Evolutionary conservation across 2,329 filamentous ascomycete genomes (phyloP), one percentile per base, ranked within the genome.

Genomic region (Cercospora sojina): DNA sequence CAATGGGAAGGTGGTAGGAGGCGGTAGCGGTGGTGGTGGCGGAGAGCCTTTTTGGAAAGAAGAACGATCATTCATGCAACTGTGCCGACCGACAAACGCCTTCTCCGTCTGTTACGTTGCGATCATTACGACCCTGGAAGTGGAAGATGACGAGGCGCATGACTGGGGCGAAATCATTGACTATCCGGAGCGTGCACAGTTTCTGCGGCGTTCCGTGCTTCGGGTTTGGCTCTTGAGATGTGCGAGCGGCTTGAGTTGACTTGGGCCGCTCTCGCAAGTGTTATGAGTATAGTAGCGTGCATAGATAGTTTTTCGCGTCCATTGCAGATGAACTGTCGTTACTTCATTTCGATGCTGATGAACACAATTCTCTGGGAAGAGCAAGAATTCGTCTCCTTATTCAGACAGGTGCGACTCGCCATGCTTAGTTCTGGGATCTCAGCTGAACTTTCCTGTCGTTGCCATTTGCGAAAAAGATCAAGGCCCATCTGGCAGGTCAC

Each of bases 61-160:
- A 32, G 31, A n/a, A 41, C 35, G 51, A 56, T 56, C 29, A 56
- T 56, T 56, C 25, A 56, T 56, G 51, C 51, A 56, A 56, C 25
- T 32, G 25, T 56, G 9, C 29, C 43, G 20, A 13, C 43, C 43
- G 43, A 49, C 43, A 49, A 23, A 49, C 43, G 20, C 43, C 18
- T 16, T 49, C n/a, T 49, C 43, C 13, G 43, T 49, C 43, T 49
- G 20, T 49, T 23, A 23, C 20, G 43, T 49, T 49, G 43, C 43
- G 43, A 49, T 49, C 43, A 49, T 49, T 49, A 49, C 20, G 43
- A 49, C 23, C 35, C 35, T 49, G 18, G 43, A 23, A 49, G 43
- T 49, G 43, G 20, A 49, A 25, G 43, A 23, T 49, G 43, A 49
- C 43, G 43, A 49, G 43, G 43, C 43, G 43, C 43, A 49, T 49